These are phyloP conservation scores for Aspergillus sp. DNA, from an alignment of 2,329 filamentous ascomycete species.

Conservation along the genomic window DNA sequence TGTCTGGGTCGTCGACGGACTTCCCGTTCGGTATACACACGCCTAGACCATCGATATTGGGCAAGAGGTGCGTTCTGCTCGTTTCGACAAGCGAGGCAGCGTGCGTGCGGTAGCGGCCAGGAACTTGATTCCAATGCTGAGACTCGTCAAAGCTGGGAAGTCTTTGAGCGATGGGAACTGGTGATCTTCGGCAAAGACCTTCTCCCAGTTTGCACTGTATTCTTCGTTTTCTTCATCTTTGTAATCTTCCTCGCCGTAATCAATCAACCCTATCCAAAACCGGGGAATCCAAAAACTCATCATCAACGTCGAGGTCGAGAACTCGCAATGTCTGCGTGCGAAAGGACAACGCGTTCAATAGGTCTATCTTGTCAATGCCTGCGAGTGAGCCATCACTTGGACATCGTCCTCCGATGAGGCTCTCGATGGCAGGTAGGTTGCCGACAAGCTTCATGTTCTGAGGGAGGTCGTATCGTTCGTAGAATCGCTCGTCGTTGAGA, in stretches of 20 bases:
- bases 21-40: not conserved
- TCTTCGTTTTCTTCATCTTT: not conserved
- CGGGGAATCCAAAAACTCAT: not conserved
- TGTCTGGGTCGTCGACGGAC: not conserved
- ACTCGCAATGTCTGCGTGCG: not conserved
- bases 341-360: not conserved
- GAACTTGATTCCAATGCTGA: not conserved
- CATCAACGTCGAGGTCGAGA: not conserved
- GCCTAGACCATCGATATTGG: not conserved
- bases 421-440: not conserved
- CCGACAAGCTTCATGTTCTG: not conserved
- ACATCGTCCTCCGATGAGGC: not conserved
- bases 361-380: not conserved
- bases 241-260: not conserved
- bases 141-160: not conserved
- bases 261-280: not conserved
- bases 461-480: not conserved
- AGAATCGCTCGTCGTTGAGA: not conserved
- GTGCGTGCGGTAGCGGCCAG: not conserved
- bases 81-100: not conserved
- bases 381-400: not conserved
- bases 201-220: not conserved
- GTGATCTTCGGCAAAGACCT: not conserved
- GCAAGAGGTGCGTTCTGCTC: not conserved
- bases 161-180: not conserved